Conservation (phyloP, 2,329 filamentous ascomycete genomes). For the Neocucurbitaria cava region DNA sequence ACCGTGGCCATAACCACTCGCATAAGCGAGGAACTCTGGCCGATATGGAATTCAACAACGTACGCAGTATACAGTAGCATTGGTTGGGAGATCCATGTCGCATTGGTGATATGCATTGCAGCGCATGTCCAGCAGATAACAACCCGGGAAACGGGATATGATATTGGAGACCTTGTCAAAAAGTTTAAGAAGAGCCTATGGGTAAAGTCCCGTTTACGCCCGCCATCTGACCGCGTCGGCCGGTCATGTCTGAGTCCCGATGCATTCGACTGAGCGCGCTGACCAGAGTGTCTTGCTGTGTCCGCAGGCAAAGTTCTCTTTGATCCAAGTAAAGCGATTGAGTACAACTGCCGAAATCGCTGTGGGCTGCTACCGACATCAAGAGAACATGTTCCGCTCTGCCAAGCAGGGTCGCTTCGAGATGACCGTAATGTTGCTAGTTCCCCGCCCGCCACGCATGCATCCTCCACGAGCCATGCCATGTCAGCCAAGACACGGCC, state of each 20-base stretch:
- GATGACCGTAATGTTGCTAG: slow-evolving; percentile 17
- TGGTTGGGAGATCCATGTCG: background rate
- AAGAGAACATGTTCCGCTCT: slow-evolving; percentile 12
- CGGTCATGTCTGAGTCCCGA: background rate
- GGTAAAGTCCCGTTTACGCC: slow-evolving; percentile 12
- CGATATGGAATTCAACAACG: background rate
- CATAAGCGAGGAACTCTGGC: no score
- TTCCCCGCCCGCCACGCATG: slow-evolving; percentile 25
- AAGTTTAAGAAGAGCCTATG: slow-evolving; percentile 11
- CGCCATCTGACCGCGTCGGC: slow-evolving; percentile 6
- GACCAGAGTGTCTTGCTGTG: background rate
- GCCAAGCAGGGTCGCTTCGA: slow-evolving; percentile 28
- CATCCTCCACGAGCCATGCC: slow-evolving; percentile 24
- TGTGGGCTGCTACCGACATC: slow-evolving; percentile 6
- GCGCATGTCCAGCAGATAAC: slow-evolving; percentile 1
- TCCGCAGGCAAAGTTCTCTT: background rate
- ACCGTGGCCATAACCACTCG: no score
- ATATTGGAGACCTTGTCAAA: slow-evolving; percentile 4
- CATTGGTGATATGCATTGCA: background rate
- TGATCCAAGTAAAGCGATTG: background rate
- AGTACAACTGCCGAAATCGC: slow-evolving; percentile 19
- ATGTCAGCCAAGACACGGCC: slow-evolving; percentile 41
- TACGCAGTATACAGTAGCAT: no score
- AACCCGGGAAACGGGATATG: slow-evolving; percentile 1
- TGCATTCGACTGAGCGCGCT: background rate